Base-by-base conservation (phyloP, 352 stramenopile species). In the Hyaloperonospora arabidopsidis region DNA sequence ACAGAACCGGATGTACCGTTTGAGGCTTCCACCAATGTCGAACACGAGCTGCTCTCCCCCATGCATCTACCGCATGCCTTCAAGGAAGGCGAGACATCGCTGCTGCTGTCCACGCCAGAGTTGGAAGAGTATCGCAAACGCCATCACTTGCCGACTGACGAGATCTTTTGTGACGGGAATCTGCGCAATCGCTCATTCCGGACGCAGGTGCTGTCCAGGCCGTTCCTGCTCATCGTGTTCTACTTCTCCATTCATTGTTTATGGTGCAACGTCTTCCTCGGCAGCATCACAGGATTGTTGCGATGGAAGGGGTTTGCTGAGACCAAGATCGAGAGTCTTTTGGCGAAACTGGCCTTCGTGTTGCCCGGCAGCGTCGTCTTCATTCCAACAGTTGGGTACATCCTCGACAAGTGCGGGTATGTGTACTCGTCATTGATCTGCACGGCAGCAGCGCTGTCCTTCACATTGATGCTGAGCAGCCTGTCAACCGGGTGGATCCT, bases 261-360 rank as follows among this genome's bases (percentile, higher is more conserved):
- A 41, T 90, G 76, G 63, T 88, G 79, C 52, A 93, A 93, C 55
- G 91, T 91, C 57, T 92, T 89, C 56, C 62, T 94, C 34, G 82
- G 76, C 44, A 87, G 70, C 36, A 63, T 92, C 11, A 82, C 68
- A 11, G 65, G 61, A 32, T 67, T 87, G 44, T 51, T 90, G 39
- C 71, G 71, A 7, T 74, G 70, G 61, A 79, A 86, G 40, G 48
- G 59, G 25, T 54, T 90, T 15, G 38, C 69, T 5, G 57, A 72
- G n/a, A 62, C 43, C 13, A 54, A 70, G 12, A 73, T 88, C 13
- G 52, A 56, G 11, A 54, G 57, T 18, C 45, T 92, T 19, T 48
- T 87, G 1, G 41, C 29, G 43, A 68, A 78, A 25, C 63, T 95
- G 32, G 82, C 78, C 2, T 36, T 89, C 13, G 58, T 90, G 21